Conservation (phyloP, 192 early-diverging fungal species). For the Neocallimastix lanati region DNA sequence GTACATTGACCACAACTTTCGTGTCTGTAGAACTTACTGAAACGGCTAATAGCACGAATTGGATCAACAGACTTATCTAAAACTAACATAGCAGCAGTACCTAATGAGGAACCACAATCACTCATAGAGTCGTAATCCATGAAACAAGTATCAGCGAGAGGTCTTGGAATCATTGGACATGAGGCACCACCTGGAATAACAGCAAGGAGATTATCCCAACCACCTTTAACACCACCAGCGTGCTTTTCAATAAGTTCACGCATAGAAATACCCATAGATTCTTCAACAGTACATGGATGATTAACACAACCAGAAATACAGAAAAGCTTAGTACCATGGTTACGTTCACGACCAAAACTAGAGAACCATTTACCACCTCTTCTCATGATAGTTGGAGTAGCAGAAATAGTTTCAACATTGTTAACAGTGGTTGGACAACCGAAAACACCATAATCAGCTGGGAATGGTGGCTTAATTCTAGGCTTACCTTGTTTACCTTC, state of each 20-base stretch:
- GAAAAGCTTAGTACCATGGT: conserved; percentile 90
- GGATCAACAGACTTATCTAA: conserved; percentile 98
- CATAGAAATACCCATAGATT: conserved; percentile 95
- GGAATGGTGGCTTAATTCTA: conserved; percentile 95
- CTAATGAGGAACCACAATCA: conserved; percentile 81
- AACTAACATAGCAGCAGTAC: conserved; percentile 93
- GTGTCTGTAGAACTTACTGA: conserved; percentile 89
- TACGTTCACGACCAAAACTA: conserved; percentile 76
- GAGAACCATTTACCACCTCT: conserved; percentile 89
- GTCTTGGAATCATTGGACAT: conserved; percentile 14
- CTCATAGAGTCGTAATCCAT: conserved; percentile 98
- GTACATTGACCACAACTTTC: conserved; percentile 99
- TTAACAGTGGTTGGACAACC: conserved; percentile 99
- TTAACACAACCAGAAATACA: conserved; percentile 97
- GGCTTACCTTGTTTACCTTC: conserved; percentile 99
- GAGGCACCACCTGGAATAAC: conserved; percentile 96
- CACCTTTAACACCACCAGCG: conserved; percentile 89
- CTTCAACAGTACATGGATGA: conserved; percentile 92
- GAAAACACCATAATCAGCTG: conserved; percentile 92
- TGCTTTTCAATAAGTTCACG: conserved; percentile 84
- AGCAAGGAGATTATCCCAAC: conserved; percentile 95
- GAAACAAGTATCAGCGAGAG: conserved; percentile 65
- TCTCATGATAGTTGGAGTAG: conserved; percentile 83
- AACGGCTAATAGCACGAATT: conserved; percentile 76
- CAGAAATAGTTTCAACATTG: conserved; percentile 97